Percentiles rank a stretch among this genome's conserved stretches.
These are phyloP conservation scores for Pestalotiopsis sp. DNA, from an alignment of 2,329 filamentous ascomycete species.

Conservation along the genomic window DNA sequence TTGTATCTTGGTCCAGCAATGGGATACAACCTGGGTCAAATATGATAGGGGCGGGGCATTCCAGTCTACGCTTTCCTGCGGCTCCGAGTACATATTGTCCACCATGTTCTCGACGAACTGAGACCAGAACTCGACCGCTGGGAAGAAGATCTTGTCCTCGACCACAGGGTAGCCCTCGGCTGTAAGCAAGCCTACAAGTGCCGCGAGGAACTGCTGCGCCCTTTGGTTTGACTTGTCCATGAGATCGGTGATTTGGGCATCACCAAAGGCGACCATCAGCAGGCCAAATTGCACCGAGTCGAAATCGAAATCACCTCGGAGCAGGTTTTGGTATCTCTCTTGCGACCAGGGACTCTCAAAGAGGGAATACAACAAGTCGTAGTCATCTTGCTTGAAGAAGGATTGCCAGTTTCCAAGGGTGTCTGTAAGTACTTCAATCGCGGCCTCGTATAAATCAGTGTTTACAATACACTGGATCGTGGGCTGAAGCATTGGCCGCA, in stretches of 20 bases:
- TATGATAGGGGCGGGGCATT: slow-evolving; percentile 59
- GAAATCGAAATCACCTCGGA: slow-evolving; percentile 64
- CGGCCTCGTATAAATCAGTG: slow-evolving; percentile 59
- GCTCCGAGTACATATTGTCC: slow-evolving; percentile 58
- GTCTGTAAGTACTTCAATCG: slow-evolving; percentile 68
- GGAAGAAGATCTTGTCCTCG: slow-evolving; percentile 76
- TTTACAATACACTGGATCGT: slow-evolving; percentile 64
- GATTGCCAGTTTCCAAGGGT: slow-evolving; percentile 65
- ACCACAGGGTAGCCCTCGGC: slow-evolving; percentile 68
- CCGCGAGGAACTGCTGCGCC: slow-evolving; percentile 56
- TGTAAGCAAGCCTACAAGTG: slow-evolving; percentile 67
- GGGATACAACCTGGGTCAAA: slow-evolving; percentile 66
- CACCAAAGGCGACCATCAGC: slow-evolving; percentile 70
- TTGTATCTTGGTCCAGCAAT: slow-evolving; percentile 70
- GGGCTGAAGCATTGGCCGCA: slow-evolving; percentile 62
- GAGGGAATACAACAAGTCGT: slow-evolving; percentile 58
- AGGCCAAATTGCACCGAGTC: slow-evolving; percentile 68
- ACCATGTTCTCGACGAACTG: slow-evolving; percentile 72
- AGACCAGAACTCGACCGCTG: slow-evolving; percentile 80
- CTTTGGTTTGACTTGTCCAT: slow-evolving; percentile 55
- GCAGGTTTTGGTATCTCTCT: slow-evolving; percentile 55
- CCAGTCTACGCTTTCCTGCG: slow-evolving; percentile 53
- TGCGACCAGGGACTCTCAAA: slow-evolving; percentile 64
- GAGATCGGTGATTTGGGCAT: slow-evolving; percentile 64
- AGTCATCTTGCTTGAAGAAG: slow-evolving; percentile 63